Conservation (phyloP, 371 early-diverging fungal species). For the Mortierella sp. region DNA sequence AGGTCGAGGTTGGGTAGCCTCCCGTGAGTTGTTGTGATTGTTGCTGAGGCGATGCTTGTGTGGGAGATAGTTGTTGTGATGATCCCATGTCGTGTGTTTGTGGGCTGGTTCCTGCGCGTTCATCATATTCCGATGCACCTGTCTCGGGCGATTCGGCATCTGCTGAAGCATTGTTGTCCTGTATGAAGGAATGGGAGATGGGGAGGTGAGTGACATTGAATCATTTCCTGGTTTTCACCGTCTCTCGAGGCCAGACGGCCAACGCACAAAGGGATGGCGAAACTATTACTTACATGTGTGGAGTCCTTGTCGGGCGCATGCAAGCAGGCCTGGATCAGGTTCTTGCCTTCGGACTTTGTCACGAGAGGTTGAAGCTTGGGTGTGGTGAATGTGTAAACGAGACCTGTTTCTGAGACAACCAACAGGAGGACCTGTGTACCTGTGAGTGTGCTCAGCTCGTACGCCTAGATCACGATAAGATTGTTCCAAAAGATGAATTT, state of each 20-base stretch:
- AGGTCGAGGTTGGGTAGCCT: slow-evolving; percentile 31
- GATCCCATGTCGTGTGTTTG: neutral
- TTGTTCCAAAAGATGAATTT: neutral
- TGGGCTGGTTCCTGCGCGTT: slow-evolving; percentile 2
- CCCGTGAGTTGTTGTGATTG: slow-evolving; percentile 8
- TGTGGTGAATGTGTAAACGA: slow-evolving; percentile 99
- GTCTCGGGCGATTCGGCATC: slow-evolving; percentile 13
- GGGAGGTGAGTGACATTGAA: neutral
- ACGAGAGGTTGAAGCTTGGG: slow-evolving; percentile 96
- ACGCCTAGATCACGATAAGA: slow-evolving; percentile 74
- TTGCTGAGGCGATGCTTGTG: slow-evolving; percentile 20
- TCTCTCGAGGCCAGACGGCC: no score
- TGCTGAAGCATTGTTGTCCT: slow-evolving; percentile 1
- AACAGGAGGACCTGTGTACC: slow-evolving; percentile 97
- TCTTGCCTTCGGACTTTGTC: slow-evolving; percentile 93
- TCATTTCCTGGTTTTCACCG: no score
- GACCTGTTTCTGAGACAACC: slow-evolving; percentile 98
- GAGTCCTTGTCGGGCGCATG: slow-evolving; percentile 81
- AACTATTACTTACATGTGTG: slow-evolving; percentile 32
- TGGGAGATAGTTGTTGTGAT: neutral
- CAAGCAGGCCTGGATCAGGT: slow-evolving; percentile 94
- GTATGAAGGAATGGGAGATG: neutral
- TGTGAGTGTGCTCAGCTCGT: slow-evolving; percentile 95
- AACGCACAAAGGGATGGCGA: no score
- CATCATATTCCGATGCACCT: slow-evolving; percentile 8